A percentile compares a stretch with the other conserved stretches of the same genome.
Evolutionary conservation across 306 rosid species (phyloP).

Genomic region (Prunus fruticosa): DNA sequence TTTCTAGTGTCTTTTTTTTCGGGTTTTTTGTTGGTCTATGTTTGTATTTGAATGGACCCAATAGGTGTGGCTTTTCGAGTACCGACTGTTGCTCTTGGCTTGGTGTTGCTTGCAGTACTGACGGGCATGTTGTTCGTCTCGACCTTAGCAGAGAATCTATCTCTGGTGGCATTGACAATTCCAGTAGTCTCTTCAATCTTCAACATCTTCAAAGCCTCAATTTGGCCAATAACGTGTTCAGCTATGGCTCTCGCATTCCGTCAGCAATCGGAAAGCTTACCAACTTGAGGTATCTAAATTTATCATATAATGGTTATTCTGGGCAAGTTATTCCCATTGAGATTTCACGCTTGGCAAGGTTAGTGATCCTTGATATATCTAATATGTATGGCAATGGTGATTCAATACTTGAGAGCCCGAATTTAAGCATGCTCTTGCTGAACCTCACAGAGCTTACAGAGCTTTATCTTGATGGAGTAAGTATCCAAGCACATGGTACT

Average conservation of each 20-base stretch:
- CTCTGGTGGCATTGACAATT: not conserved
- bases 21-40: too few relatives aligned
- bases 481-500: conserved; percentile 20
- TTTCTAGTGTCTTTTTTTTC: too few relatives aligned
- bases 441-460: conserved; percentile 26
- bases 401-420: not conserved
- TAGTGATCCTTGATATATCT: conserved; percentile 25
- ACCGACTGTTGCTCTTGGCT: too few relatives aligned
- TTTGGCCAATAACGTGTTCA: conserved; percentile 12
- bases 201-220: not conserved
- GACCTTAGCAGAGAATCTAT: conserved; percentile 13
- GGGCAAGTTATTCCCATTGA: conserved; percentile 27
- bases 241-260: conserved; percentile 15
- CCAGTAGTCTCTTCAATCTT: not conserved
- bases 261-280: conserved; percentile 7
- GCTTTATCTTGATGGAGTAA: conserved; percentile 24
- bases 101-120: too few relatives aligned
- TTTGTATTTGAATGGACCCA: too few relatives aligned
- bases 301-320: conserved; percentile 12
- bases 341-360: conserved; percentile 9
- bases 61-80: too few relatives aligned
- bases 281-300: conserved; percentile 19
- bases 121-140: too few relatives aligned
- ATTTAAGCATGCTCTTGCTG: not conserved
- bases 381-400: too few relatives aligned